Percentiles rank a stretch among this genome's conserved stretches.
These are phyloP conservation scores for Rhizopogon sp. DNA, from an alignment of 768 basidiomycete genomes.

Conservation along the genomic window DNA sequence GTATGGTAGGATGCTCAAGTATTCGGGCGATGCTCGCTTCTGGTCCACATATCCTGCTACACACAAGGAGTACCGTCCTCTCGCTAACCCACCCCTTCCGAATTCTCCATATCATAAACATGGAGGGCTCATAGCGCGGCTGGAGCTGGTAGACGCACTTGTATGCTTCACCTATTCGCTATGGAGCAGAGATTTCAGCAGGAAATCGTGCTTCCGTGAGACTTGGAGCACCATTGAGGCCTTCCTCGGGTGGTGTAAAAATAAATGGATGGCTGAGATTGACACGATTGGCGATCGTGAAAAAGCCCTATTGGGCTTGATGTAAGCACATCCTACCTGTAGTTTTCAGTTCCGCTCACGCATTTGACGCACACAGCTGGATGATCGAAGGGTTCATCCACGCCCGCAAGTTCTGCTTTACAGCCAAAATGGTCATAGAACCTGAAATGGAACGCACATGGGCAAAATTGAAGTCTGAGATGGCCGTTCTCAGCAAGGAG, in stretches of 20 bases:
- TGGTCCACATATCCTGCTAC: slow-evolving; percentile 66
- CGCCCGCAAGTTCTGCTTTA: slow-evolving; percentile 43
- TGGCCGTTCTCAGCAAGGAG: slow-evolving; percentile 27
- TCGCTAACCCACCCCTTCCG: slow-evolving; percentile 57
- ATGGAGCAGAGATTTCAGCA: slow-evolving; percentile 70
- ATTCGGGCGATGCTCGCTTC: slow-evolving; percentile 76
- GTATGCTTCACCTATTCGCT: slow-evolving; percentile 80
- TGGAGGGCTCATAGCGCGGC: slow-evolving; percentile 68
- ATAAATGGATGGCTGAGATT: slow-evolving; percentile 49
- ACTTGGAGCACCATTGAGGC: slow-evolving; percentile 68
- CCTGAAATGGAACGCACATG: slow-evolving; percentile 30
- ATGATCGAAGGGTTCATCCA: slow-evolving; percentile 79
- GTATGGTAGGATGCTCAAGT: slow-evolving; percentile 73
- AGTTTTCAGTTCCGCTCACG: slow-evolving; percentile 16
- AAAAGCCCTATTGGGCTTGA: slow-evolving; percentile 68
- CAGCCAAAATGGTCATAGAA: slow-evolving; percentile 26
- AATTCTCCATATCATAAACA: slow-evolving; percentile 71
- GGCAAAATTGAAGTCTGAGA: slow-evolving; percentile 28
- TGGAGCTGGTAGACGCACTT: slow-evolving; percentile 78
- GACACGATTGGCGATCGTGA: slow-evolving; percentile 42
- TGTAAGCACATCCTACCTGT: slow-evolving; percentile 47
- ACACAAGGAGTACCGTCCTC: slow-evolving; percentile 59
- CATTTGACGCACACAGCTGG: slow-evolving; percentile 41
- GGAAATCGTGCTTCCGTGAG: slow-evolving; percentile 48
- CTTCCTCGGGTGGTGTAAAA: slow-evolving; percentile 68